Evolutionary conservation across 2,329 filamentous ascomycete species (phyloP).

Genomic region (Botrytis byssoidea): DNA sequence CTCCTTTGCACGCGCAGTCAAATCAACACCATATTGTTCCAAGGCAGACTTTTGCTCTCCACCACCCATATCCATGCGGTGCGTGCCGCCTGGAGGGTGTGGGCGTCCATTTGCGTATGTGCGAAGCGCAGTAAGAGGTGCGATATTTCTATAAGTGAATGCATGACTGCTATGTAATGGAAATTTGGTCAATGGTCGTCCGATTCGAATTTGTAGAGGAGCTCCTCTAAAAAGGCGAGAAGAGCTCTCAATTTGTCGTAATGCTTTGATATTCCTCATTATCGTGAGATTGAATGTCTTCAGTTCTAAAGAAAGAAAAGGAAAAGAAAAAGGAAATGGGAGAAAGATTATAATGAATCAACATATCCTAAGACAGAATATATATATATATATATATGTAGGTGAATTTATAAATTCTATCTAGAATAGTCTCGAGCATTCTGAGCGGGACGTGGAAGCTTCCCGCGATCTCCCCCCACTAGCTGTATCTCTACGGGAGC

Average conservation of each 20-base stretch:
- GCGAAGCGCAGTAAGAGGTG: slow-evolving; percentile 47
- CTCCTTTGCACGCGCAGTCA: slow-evolving; percentile 79
- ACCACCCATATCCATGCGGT: slow-evolving; percentile 85
- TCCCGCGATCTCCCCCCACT: background rate
- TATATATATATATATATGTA: slow-evolving; percentile 1
- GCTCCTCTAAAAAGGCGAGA: slow-evolving; percentile 32
- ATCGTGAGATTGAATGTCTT: background rate
- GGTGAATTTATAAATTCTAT: background rate
- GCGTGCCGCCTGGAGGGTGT: slow-evolving; percentile 86
- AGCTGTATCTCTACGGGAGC: background rate
- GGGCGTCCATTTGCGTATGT: slow-evolving; percentile 69
- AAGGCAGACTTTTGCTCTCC: slow-evolving; percentile 79
- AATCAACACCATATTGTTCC: slow-evolving; percentile 86
- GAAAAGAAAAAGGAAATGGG: background rate
- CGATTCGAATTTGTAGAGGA: slow-evolving; percentile 24
- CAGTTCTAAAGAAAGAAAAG: background rate
- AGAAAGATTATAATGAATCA: background rate
- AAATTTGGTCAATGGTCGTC: slow-evolving; percentile 16
- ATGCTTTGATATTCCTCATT: slow-evolving; percentile 29
- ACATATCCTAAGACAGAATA: background rate
- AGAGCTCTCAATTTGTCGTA: slow-evolving; percentile 33
- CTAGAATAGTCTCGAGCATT: slow-evolving; percentile 22
- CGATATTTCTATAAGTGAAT: slow-evolving; percentile 33
- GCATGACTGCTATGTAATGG: slow-evolving; percentile 22
- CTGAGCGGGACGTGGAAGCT: background rate